Conservation (phyloP, 257 asterid genomes). For the Apocynum venetum region DNA sequence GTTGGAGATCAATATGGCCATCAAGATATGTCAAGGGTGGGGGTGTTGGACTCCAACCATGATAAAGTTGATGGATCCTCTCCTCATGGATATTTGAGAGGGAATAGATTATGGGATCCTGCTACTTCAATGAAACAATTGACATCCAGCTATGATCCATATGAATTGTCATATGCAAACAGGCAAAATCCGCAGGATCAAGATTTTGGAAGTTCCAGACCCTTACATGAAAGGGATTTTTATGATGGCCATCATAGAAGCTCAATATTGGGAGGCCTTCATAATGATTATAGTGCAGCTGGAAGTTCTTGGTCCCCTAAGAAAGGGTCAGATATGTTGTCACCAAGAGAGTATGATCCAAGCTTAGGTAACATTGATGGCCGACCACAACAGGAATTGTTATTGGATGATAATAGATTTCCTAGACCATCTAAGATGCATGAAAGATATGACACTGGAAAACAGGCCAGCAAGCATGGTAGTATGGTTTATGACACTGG, state of each 20-base stretch:
- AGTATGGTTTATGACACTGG: conserved; percentile 30
- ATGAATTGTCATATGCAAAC: conserved; percentile 23
- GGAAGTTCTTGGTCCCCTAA: conserved; percentile 24
- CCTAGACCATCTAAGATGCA: conserved; percentile 30
- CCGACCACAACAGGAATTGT: conserved; percentile 30
- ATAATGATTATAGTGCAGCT: conserved; percentile 29
- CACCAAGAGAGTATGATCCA: conserved; percentile 28
- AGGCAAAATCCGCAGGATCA: conserved; percentile 32
- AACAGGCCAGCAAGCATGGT: conserved; percentile 17
- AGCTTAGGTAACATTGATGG: conserved; percentile 21
- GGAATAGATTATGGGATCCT: conserved; percentile 31
- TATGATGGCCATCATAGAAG: conserved; percentile 31
- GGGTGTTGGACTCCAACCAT: conserved; percentile 11
- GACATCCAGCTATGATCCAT: conserved; percentile 22
- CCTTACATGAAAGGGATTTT: conserved; percentile 26
- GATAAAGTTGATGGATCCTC: conserved; percentile 31
- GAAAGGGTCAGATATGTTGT: conserved; percentile 31
- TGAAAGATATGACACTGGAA: conserved; percentile 24
- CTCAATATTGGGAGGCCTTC: conserved; percentile 20
- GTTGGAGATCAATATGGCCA: conserved; percentile 38
- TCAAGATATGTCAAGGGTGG: conserved; percentile 31
- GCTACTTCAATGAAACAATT: conserved; percentile 27
- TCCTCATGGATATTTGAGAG: conserved; percentile 27
- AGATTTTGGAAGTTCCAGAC: conserved; percentile 32
- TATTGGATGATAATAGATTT: conserved; percentile 23